Base-by-base conservation (phyloP, 108 stramenopile genomes). In the Ochromonas danica region DNA sequence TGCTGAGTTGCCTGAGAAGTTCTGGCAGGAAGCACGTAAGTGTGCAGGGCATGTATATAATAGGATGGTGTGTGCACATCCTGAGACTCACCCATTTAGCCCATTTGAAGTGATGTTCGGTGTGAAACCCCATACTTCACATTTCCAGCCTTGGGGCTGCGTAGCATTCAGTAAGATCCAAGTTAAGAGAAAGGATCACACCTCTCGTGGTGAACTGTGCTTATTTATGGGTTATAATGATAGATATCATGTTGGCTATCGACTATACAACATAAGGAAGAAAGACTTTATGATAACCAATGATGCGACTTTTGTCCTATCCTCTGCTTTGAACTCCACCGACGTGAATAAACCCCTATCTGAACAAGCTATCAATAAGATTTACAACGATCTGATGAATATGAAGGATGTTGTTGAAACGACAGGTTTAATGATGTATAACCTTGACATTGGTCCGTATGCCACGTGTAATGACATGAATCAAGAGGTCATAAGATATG, bases 141-240 rank as follows among this genome's bases (percentile, higher is more conserved):
- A 67, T 22, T 67, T 31, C 63, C 63, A 67, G 63, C 63, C 63
- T 22, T 67, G 17, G 17, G 63, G 63, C 17, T 22, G 30, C 31
- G 30, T 22, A 22, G 63, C 63, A 31, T 67, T 31, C 31, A 33
- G 17, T 33, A 31, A 67, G 30, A 67, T 67, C 31, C 63, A 22
- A 22, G 63, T 67, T 33, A 67, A 67, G 63, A 67, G 63, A 33
- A 67, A 67, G 63, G 31, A 67, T 33, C 31, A 31, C 63, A 67
- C 17, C 17, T 22, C 63, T 22, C 63, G 63, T 22, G 63, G 30
- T 22, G 63, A 67, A 33, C 63, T 31, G 31, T 22, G 63, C 63
- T 31, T 67, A 22, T 67, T 67, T 36, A 33, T 67, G 30, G 63
- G 63, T 31, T 33, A 33, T 31, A 33, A 67, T 36, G 31, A 67